Conservation (phyloP, 768 basidiomycete genomes). For the Terana coerulea region DNA sequence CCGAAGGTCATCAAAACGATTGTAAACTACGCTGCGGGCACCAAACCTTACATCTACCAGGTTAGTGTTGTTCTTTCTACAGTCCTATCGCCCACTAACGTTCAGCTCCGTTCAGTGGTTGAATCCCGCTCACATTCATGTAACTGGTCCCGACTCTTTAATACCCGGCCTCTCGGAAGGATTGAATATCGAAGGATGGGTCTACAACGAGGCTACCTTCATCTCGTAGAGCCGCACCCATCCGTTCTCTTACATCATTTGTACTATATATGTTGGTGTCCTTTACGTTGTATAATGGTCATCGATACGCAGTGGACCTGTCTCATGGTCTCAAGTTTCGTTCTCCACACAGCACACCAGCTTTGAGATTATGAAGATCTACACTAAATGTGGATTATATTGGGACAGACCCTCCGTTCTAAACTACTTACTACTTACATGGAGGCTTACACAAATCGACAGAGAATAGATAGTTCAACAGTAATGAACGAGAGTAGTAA, state of each 20-base stretch:
- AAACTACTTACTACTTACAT: neutral
- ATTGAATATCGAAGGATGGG: slow-evolving; percentile 52
- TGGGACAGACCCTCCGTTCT: neutral
- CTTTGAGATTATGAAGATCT: neutral
- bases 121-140: slow-evolving; percentile 48
- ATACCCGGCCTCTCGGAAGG: slow-evolving; percentile 38
- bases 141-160: slow-evolving; percentile 40
- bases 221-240: slow-evolving; percentile 66
- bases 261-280: too few species aligned
- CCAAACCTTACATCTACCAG: slow-evolving; percentile 94
- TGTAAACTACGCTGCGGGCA: slow-evolving; percentile 89
- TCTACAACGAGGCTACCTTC: slow-evolving; percentile 92
- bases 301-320: too few species aligned
- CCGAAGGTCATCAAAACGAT: slow-evolving; percentile 90
- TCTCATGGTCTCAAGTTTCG: too few species aligned
- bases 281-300: too few species aligned
- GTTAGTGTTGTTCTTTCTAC: slow-evolving; percentile 37
- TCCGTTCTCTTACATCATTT: too few species aligned
- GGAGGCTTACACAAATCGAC: neutral
- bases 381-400: neutral
- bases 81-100: neutral
- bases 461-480: neutral
- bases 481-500: neutral
- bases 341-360: too few species aligned
- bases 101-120: slow-evolving; percentile 41